Base-by-base conservation (phyloP, 2,329 filamentous ascomycete genomes). In the Sporothrix inflata region DNA sequence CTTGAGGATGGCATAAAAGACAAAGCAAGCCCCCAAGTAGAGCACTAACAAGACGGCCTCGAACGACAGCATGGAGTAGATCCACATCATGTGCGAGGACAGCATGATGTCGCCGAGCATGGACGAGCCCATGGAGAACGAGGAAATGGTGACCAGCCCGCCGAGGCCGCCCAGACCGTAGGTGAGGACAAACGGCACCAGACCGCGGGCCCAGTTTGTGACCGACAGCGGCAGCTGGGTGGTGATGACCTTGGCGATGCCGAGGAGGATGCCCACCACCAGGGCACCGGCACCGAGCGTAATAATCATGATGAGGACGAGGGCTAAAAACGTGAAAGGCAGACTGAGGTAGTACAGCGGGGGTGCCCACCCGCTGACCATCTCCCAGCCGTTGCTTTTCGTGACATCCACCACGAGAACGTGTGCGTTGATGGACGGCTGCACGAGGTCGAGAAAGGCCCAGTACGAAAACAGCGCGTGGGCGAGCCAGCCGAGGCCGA, bases 401-500 rank as follows among this genome's bases (percentile, higher is more conserved):
- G 21, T 42, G 53, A n/a, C 24, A 49, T 73, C 70, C 30, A 73
- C 66, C 14, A 55, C 57, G 6, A 74, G 60, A 4, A 74, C 19
- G 34, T 68, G 67, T 2, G 38, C 30, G 42, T 72, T 72, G 51
- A 71, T 16, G 7, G 11, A 1, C 12, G 67, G 66, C 70, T 74
- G 73, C 14, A 72, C n/a, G 45, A 74, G 73, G 38, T 74, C 73
- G 11, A 74, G 70, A 21, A 74, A 72, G 51, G 67, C 61, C 73
- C 73, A 74, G 70, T 70, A 70, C 24, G 72, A 2, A 7, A 74
- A 27, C 1, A 16, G 7, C 4, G 27, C 12, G 14, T 74, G 70
- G 1, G 30, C n/a, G 6, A 49, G 24, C 21, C 40, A 42, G 40
- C 65, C 65, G 1, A 72, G 1, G 7, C 38, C 21, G 14, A 67